phyloP scores from a whole-genome alignment of 768 basidiomycete genomes.

The Calvatia gigantea region DNA sequence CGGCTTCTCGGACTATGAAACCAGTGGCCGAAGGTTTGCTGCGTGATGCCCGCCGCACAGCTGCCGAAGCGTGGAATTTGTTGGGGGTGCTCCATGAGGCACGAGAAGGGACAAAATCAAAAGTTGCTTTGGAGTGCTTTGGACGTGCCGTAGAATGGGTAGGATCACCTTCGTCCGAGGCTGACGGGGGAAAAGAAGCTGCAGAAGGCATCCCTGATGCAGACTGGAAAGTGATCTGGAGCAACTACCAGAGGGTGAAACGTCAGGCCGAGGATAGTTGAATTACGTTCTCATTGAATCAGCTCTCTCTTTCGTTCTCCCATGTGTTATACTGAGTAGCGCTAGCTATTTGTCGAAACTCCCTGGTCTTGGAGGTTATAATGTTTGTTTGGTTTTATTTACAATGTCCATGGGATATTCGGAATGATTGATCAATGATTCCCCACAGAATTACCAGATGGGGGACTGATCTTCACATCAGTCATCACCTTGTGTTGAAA shows the following conservation, averaged over 20 bases:
- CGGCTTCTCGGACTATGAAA: slow-evolving; percentile 45
- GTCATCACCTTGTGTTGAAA: no score
- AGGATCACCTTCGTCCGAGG: slow-evolving; percentile 36
- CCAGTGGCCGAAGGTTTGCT: slow-evolving; percentile 55
- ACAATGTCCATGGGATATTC: no score
- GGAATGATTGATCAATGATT: no score
- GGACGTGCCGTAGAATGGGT: slow-evolving; percentile 70
- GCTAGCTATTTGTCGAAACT: no score
- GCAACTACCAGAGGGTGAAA: slow-evolving; percentile 56
- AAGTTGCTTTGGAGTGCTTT: slow-evolving; percentile 55
- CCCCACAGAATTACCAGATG: no score
- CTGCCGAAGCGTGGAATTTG: slow-evolving; percentile 74
- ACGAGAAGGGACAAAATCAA: slow-evolving; percentile 30
- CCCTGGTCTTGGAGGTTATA: no score
- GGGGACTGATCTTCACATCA: no score
- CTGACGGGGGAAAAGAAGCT: slow-evolving; percentile 32
- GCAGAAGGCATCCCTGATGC: slow-evolving; percentile 52
- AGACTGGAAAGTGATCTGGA: slow-evolving; percentile 60
- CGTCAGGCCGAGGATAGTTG: slow-evolving; percentile 15
- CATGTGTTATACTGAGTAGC: no score
- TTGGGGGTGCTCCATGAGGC: slow-evolving; percentile 63
- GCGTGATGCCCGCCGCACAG: slow-evolving; percentile 66
- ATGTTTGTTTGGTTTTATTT: no score
- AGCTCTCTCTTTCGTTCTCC: no score
- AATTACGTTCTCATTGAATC: no score